phyloP scores from a whole-genome alignment of 495 filamentous ascomycete species.

The Penicillium tannophilum region DNA sequence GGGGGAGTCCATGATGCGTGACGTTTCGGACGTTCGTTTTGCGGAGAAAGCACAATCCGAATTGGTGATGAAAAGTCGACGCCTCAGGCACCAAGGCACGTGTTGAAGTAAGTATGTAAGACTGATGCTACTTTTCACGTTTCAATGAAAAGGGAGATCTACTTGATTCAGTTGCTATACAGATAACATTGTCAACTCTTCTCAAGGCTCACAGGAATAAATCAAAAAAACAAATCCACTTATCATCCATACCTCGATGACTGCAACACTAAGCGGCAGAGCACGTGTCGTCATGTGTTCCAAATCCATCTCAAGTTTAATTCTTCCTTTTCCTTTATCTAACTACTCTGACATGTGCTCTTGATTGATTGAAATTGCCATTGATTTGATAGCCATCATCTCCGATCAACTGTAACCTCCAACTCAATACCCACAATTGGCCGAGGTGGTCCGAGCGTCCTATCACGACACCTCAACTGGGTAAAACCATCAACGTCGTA shows the following conservation, averaged over 20 bases:
- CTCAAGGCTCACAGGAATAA: too few relatives aligned
- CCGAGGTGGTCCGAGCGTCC: conserved; percentile 16
- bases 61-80: neutral
- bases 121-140: neutral
- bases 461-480: conserved; percentile 7
- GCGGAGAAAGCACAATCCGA: conserved; percentile 10
- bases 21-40: neutral
- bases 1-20: conserved; percentile 75
- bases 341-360: neutral
- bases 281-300: neutral
- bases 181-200: too few relatives aligned
- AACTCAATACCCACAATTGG: neutral
- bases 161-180: too few relatives aligned
- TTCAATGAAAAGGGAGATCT: too few relatives aligned
- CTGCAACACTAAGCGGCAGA: neutral
- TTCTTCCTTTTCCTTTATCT: neutral
- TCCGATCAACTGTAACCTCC: neutral
- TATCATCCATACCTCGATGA: too few relatives aligned
- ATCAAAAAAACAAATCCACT: too few relatives aligned
- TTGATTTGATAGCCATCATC: neutral
- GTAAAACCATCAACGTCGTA: conserved; percentile 3
- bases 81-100: conserved; percentile 27
- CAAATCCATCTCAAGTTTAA: neutral
- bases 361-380: neutral
- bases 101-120: conserved; percentile 12